phyloP scores from a whole-genome alignment of 352 stramenopile genomes.

The Phytophthora sojae region DNA sequence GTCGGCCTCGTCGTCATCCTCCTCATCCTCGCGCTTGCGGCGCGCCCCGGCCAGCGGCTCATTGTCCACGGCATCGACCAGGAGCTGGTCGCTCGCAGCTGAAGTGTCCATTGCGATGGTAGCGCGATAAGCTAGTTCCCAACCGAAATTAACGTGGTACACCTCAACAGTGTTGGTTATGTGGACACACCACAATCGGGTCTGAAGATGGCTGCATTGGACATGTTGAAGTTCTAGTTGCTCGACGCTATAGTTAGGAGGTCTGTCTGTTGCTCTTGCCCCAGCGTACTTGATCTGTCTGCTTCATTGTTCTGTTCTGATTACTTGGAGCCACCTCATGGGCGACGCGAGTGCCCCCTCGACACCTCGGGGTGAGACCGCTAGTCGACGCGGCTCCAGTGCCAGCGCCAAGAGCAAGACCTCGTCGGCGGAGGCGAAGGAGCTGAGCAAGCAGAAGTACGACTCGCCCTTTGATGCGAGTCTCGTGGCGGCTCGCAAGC shows the following conservation, averaged over 20 bases:
- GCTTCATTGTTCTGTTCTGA: not conserved
- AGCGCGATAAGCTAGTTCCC: constrained; percentile 1
- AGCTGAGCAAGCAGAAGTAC: constrained; percentile 53
- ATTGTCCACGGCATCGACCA: constrained; percentile 50
- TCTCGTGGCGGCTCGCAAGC: constrained; percentile 56
- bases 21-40: constrained; percentile 52
- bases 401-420: constrained; percentile 22
- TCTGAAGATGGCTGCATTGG: constrained; percentile 8
- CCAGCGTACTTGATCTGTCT: not conserved
- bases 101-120: not conserved
- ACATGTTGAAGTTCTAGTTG: constrained; percentile 14
- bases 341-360: constrained; percentile 6
- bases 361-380: constrained; percentile 8
- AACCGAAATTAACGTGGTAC: constrained; percentile 27
- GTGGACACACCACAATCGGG: constrained; percentile 18
- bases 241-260: constrained; percentile 9
- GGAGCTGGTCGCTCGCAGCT: constrained; percentile 35
- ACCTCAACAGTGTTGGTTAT: not conserved
- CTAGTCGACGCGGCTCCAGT: constrained; percentile 22
- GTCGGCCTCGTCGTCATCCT: constrained; percentile 45
- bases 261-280: no score
- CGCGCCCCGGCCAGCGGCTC: constrained; percentile 32
- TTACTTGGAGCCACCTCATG: constrained; percentile 2
- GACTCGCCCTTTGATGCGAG: constrained; percentile 74
- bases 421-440: constrained; percentile 25